These are phyloP conservation scores for Isoetes engelmannii DNA, from an alignment of 83 land plant genomes.

Conservation along the genomic window DNA sequence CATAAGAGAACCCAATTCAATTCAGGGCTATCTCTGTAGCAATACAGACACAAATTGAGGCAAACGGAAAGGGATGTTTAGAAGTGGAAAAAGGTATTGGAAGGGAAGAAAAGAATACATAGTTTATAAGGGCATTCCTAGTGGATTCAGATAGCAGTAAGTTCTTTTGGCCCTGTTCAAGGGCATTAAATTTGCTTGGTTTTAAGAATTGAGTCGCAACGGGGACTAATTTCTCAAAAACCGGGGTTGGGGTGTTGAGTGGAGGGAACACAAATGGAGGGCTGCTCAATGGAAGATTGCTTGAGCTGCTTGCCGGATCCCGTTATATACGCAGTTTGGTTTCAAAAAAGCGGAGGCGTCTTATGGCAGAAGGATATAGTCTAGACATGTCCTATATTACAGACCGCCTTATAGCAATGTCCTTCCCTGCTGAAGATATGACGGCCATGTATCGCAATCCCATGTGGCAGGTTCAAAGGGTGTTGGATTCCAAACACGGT, in stretches of 20 bases:
- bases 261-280: background rate
- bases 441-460: constrained; percentile 56
- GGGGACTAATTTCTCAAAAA: constrained; percentile 44
- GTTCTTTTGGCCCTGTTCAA: background rate
- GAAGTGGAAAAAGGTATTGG: too few species aligned
- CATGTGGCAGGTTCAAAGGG: constrained; percentile 66
- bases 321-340: constrained; percentile 49
- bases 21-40: too few species aligned
- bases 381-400: constrained; percentile 75
- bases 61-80: too few species aligned
- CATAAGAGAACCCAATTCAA: too few species aligned
- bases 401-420: constrained; percentile 58
- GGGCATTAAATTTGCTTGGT: background rate
- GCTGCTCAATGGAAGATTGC: constrained; percentile 10
- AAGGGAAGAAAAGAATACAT: too few species aligned
- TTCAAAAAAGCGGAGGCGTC: constrained; percentile 54
- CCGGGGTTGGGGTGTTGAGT: constrained; percentile 15
- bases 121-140: too few species aligned
- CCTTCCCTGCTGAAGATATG: constrained; percentile 62
- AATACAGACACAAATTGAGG: too few species aligned
- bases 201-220: constrained; percentile 24
- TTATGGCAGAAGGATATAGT: constrained; percentile 52
- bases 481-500: constrained; percentile 47
- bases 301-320: constrained; percentile 24
- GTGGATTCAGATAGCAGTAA: background rate